phyloP scores from a whole-genome alignment of 441 rosid genomes.

The Erodium moschatum region DNA sequence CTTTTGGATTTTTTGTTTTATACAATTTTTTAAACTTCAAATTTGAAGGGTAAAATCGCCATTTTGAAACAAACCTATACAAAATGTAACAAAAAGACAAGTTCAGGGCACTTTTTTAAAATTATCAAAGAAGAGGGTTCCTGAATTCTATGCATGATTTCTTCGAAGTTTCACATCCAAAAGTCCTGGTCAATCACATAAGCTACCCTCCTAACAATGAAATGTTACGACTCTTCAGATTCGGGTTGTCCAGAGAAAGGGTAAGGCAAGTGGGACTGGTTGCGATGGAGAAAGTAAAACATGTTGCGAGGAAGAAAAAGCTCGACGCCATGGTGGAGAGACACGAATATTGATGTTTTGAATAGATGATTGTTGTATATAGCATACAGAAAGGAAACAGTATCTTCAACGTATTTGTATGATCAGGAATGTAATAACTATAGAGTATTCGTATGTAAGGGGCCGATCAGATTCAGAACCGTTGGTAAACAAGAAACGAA shows the following conservation, averaged over 20 bases:
- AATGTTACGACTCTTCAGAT: constrained; percentile 35
- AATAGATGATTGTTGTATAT: constrained; percentile 7
- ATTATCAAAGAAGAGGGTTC: no score
- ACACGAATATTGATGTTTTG: constrained; percentile 34
- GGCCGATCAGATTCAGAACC: not conserved
- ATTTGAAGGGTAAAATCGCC: no score
- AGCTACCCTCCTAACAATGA: no score
- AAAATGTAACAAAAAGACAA: no score
- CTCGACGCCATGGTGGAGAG: constrained; percentile 73
- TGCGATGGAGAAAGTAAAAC: constrained; percentile 79
- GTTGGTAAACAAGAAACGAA: not conserved
- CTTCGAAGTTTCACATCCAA: no score
- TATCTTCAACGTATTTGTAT: not conserved
- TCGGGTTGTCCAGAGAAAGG: constrained; percentile 90
- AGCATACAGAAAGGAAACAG: not conserved
- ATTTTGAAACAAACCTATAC: no score
- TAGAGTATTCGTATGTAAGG: not conserved
- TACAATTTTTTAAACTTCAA: no score
- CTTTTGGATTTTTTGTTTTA: no score
- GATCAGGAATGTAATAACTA: not conserved
- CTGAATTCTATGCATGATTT: no score
- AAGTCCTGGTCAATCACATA: no score
- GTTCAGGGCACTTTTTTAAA: no score
- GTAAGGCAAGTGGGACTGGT: constrained; percentile 89
- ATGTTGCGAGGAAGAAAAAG: constrained; percentile 69